Percentiles rank a stretch among this genome's conserved stretches.
Evolutionary conservation across 805 yeast species (phyloP).

Genomic region (Metschnikowia santaceciliae): DNA sequence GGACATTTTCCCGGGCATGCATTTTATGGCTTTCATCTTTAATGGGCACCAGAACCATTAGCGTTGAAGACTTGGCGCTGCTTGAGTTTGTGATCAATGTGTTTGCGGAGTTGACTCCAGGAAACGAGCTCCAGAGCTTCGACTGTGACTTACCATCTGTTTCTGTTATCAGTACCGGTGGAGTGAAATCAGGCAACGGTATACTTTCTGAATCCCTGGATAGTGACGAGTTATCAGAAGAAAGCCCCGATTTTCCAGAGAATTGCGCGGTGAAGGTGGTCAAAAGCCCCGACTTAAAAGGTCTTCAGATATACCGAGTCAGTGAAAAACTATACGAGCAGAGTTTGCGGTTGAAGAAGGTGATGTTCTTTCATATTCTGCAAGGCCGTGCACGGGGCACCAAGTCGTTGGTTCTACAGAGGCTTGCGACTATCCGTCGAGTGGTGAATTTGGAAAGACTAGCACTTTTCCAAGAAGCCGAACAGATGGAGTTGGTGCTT

Average conservation of each 20-base stretch:
- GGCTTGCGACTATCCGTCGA: constrained; percentile 10
- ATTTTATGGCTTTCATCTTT: constrained; percentile 1
- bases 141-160: constrained; percentile 1
- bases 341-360: not conserved
- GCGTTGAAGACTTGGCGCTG: constrained; percentile 2
- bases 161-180: not conserved
- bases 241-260: not conserved
- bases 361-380: constrained; percentile 8
- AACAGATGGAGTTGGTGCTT: constrained; percentile 9
- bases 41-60: not conserved
- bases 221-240: too few relatives aligned
- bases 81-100: not conserved
- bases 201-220: not conserved
- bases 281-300: not conserved
- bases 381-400: constrained; percentile 14
- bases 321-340: not conserved
- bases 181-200: not conserved
- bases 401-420: constrained; percentile 8
- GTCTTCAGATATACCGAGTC: not conserved
- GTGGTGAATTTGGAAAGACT: constrained; percentile 13
- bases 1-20: constrained; percentile 1
- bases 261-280: not conserved
- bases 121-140: not conserved
- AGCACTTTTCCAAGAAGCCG: constrained; percentile 10
- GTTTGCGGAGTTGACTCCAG: constrained; percentile 1